Base-by-base conservation (phyloP, 1,139 yeast species). In the Sugiyamaella neomexicana region DNA sequence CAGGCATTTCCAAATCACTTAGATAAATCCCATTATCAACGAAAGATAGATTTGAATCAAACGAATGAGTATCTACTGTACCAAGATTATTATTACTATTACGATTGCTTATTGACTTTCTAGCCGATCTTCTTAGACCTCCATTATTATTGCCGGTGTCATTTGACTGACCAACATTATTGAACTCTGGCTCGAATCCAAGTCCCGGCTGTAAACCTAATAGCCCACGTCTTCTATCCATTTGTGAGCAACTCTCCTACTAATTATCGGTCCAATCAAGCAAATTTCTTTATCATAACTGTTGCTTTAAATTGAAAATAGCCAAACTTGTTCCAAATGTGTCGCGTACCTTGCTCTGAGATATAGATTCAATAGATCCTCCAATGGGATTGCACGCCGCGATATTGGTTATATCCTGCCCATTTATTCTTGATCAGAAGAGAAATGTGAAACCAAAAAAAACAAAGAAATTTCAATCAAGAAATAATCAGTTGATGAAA, bases 141-240 rank as follows among this genome's bases (percentile, higher is more conserved):
- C 41, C 47, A 44, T 44, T 44, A 44, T 44, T 44, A 34, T 10
- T 31, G 12, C 31, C 47, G 23, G 15, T 42, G 8, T 41, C 29
- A 10, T n/a, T 15, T 2, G 46, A n/a, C 20, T 27, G 36, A 7
- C 42, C 49, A n/a, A n/a, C n/a, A n/a, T n/a, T n/a, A 23, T 43
- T 41, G 31, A 52, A 52, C 34, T 52, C 54, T 12, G 49, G 51
- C 15, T 47, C 51, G 12, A 52, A 47, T 15, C 54, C 54, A 2
- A 52, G 40, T 5, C 54, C 54, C 16, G 37, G 54, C 39, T 52
- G 54, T 31, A 52, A 45, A 25, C 51, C 42, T n/a, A 45, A 29
- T 15, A 51, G 10, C 29, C 34, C 12, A 10, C 50, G 45, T 23
- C 47, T 43, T 36, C 45, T 43, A 46, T 52, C 54, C 54, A 52